These are phyloP conservation scores for Fusarium sp. DNA, from an alignment of 2,329 filamentous ascomycete species.

Conservation along the genomic window DNA sequence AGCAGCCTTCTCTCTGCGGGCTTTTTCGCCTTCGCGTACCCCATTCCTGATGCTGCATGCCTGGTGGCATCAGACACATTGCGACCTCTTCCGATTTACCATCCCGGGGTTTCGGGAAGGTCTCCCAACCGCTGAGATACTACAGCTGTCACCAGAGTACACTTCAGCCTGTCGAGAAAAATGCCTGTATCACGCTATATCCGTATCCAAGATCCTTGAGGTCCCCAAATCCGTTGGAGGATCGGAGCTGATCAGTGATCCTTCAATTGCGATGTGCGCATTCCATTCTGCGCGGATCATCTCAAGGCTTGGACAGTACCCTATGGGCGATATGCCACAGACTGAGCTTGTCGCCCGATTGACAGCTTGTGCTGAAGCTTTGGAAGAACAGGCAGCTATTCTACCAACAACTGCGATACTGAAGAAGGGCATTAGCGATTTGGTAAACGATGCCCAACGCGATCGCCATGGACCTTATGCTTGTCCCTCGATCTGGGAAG, in stretches of 20 bases:
- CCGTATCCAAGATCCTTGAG: constrained; percentile 7
- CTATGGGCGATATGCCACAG: constrained; percentile 13
- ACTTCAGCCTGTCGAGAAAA: constrained; percentile 6
- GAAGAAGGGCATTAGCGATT: constrained; percentile 16
- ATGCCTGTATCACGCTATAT: constrained; percentile 12
- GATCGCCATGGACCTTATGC: neutral
- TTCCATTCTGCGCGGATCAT: constrained; percentile 30
- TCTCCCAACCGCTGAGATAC: neutral
- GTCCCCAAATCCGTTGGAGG: neutral
- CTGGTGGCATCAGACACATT: constrained; percentile 46
- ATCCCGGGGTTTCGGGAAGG: constrained; percentile 34
- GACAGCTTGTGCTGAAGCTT: neutral
- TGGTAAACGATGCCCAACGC: constrained; percentile 10
- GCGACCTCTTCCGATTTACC: constrained; percentile 41
- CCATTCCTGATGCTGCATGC: constrained; percentile 42
- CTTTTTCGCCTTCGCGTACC: constrained; percentile 37
- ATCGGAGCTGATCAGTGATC: constrained; percentile 19
- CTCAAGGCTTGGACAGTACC: constrained; percentile 22
- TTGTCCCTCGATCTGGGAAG: constrained; percentile 21
- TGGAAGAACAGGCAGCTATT: constrained; percentile 1
- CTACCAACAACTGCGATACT: neutral
- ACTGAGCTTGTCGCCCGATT: neutral
- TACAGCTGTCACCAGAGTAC: constrained; percentile 6
- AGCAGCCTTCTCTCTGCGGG: constrained; percentile 35
- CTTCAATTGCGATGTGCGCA: constrained; percentile 25